A percentile compares a stretch with the other conserved stretches of the same genome.
phyloP scores from a whole-genome alignment of 2,329 filamentous ascomycete species.

The Elsinoe perseae region DNA sequence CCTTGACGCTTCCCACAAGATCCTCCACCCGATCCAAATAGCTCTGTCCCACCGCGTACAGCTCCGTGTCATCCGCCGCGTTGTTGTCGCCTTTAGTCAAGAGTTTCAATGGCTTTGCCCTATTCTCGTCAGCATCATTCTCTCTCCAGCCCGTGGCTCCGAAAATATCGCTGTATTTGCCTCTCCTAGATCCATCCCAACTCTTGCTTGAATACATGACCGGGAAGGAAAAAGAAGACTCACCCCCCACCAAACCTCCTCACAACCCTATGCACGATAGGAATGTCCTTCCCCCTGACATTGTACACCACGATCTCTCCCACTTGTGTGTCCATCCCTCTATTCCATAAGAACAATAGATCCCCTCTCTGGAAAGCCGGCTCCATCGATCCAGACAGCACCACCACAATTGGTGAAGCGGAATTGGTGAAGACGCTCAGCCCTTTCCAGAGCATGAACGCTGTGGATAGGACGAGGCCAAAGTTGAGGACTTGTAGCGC shows the following conservation, averaged over 20 bases:
- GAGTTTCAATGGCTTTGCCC: slow-evolving; percentile 51
- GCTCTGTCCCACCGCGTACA: slow-evolving; percentile 78
- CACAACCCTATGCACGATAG: slow-evolving; percentile 90
- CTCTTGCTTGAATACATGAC: neutral
- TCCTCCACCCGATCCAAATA: slow-evolving; percentile 74
- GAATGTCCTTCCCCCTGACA: slow-evolving; percentile 87
- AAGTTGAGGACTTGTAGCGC: slow-evolving; percentile 83
- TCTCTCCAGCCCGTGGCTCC: neutral
- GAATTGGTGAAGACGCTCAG: slow-evolving; percentile 67
- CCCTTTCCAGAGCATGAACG: slow-evolving; percentile 89
- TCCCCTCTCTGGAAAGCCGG: slow-evolving; percentile 74
- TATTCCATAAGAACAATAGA: slow-evolving; percentile 66
- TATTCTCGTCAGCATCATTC: slow-evolving; percentile 29
- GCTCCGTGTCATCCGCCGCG: slow-evolving; percentile 80
- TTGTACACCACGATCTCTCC: slow-evolving; percentile 76
- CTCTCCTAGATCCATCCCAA: neutral
- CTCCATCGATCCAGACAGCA: slow-evolving; percentile 79
- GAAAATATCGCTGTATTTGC: neutral
- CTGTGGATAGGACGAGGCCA: slow-evolving; percentile 78
- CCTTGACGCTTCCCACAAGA: slow-evolving; percentile 87
- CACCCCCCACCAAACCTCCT: slow-evolving; percentile 57
- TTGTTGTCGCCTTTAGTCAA: slow-evolving; percentile 99
- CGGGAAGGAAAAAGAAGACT: slow-evolving; percentile 26
- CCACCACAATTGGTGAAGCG: slow-evolving; percentile 64
- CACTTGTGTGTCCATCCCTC: slow-evolving; percentile 54